phyloP scores from a whole-genome alignment of 495 filamentous ascomycete genomes.

The Neurospora sp. region DNA sequence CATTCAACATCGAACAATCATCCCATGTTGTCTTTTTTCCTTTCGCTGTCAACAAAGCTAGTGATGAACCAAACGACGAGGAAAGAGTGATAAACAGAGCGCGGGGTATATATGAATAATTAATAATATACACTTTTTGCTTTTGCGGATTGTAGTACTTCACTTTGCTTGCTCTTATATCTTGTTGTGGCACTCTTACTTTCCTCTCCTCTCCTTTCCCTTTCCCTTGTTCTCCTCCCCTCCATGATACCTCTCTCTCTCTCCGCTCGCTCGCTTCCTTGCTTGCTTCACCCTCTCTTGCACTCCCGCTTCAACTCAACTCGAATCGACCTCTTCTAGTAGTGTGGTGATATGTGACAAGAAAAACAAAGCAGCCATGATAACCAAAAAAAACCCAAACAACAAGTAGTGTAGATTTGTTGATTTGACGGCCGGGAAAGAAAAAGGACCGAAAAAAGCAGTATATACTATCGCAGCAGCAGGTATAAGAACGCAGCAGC shows the following conservation, averaged over 20 bases:
- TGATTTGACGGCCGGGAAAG: background rate
- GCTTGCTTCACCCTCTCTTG: background rate
- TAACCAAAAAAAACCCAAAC: background rate
- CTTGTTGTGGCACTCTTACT: background rate
- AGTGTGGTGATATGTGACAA: background rate
- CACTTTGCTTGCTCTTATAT: background rate
- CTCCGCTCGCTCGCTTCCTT: background rate
- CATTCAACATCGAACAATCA: background rate
- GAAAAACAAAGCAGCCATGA: background rate
- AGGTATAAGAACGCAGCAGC: background rate
- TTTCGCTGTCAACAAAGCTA: background rate
- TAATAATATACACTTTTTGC: background rate
- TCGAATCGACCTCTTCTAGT: background rate
- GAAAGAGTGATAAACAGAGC: background rate
- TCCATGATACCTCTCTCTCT: background rate
- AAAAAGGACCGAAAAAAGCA: background rate
- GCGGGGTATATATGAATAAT: background rate
- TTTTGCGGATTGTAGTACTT: background rate
- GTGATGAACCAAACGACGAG: background rate
- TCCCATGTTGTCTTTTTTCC: background rate
- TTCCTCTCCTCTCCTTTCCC: background rate
- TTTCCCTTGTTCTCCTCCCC: background rate
- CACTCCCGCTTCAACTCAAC: background rate
- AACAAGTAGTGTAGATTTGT: background rate
- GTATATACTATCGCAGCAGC: background rate